Conservation (phyloP, 441 rosid species). For the Populus tomentosa region DNA sequence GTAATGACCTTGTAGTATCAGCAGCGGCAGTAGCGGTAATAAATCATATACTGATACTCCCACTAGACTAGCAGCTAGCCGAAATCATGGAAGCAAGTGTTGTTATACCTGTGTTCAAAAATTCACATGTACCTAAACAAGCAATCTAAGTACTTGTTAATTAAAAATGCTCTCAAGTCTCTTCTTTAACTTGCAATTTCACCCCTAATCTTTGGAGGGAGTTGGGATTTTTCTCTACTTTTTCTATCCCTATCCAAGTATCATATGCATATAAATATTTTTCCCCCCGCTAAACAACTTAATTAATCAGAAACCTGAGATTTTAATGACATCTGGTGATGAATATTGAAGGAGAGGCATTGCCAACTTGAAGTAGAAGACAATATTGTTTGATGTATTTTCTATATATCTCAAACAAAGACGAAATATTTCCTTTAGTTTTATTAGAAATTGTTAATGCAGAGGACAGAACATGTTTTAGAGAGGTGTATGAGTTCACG, state of each 20-base stretch:
- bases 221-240: not conserved
- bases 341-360: not conserved
- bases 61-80: conserved; percentile 1
- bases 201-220: not conserved
- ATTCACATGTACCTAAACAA: not conserved
- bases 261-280: too few species aligned
- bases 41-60: not conserved
- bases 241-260: too few species aligned
- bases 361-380: not conserved
- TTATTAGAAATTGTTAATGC: not conserved
- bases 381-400: not conserved
- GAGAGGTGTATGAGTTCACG: conserved; percentile 14
- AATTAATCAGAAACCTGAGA: not conserved
- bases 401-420: not conserved
- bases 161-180: not conserved
- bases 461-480: not conserved
- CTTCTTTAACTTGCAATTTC: not conserved
- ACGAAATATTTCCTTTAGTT: not conserved
- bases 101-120: not conserved
- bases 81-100: not conserved
- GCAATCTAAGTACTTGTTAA: not conserved
- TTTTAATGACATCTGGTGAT: not conserved
- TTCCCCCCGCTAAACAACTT: too few species aligned
- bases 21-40: conserved; percentile 2
- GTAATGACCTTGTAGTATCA: conserved; percentile 1